phyloP scores from a whole-genome alignment of 495 filamentous ascomycete genomes.

The Penicillium ucsense region DNA sequence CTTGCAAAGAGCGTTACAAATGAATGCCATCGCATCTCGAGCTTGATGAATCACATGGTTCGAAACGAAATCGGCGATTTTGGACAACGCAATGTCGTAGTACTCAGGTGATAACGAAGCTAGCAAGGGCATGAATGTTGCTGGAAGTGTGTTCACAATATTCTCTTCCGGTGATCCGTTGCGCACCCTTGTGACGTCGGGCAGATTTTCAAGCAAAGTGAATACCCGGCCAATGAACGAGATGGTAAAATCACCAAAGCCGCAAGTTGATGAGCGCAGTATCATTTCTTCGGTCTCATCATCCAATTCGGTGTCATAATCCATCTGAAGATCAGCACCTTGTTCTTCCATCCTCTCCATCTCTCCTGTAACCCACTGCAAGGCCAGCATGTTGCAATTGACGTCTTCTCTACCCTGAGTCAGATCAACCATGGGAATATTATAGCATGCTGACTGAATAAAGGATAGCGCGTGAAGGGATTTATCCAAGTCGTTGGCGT shows the following conservation, averaged over 20 bases:
- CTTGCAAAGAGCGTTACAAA: slow-evolving; percentile 92
- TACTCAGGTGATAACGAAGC: slow-evolving; percentile 86
- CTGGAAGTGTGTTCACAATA: slow-evolving; percentile 90
- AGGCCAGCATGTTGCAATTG: slow-evolving; percentile 66
- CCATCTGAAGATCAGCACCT: slow-evolving; percentile 70
- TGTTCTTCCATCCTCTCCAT: slow-evolving; percentile 89
- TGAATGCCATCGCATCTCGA: slow-evolving; percentile 96
- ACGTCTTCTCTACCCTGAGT: slow-evolving; percentile 59
- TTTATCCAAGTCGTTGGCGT: slow-evolving; percentile 96
- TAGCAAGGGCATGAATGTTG: slow-evolving; percentile 83
- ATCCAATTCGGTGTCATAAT: slow-evolving; percentile 72
- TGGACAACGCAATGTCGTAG: slow-evolving; percentile 83
- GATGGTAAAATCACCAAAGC: slow-evolving; percentile 83
- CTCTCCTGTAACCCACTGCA: slow-evolving; percentile 88
- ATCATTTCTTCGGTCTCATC: slow-evolving; percentile 86
- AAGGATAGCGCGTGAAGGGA: slow-evolving; percentile 89
- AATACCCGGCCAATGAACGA: slow-evolving; percentile 90
- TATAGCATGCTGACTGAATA: slow-evolving; percentile 90
- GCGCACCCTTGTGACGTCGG: slow-evolving; percentile 75
- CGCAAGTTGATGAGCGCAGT: slow-evolving; percentile 89
- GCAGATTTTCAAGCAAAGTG: slow-evolving; percentile 87
- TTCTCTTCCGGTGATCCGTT: slow-evolving; percentile 93
- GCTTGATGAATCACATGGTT: slow-evolving; percentile 97
- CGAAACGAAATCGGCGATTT: slow-evolving; percentile 85
- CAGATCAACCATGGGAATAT: slow-evolving; percentile 81